These are phyloP conservation scores for Helenozyma baotianmanensis DNA, from an alignment of 805 yeast species.

Conservation along the genomic window DNA sequence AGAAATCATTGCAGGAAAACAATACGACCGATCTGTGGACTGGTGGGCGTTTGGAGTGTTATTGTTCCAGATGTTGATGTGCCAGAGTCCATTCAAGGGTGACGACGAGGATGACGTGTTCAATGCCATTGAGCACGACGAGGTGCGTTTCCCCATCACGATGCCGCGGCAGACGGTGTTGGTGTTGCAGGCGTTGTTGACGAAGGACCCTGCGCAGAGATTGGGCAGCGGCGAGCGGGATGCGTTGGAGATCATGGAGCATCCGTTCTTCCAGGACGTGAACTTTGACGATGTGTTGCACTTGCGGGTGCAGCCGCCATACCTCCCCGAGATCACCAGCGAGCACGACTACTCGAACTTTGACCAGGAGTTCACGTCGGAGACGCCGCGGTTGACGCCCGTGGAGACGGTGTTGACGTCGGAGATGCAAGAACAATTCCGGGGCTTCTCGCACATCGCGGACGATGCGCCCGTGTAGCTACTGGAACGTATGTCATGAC, in stretches of 20 bases:
- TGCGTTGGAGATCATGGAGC: conserved; percentile 92
- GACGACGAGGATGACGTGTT: conserved; percentile 96
- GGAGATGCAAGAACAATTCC: conserved; percentile 90
- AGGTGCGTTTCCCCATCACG: conserved; percentile 92
- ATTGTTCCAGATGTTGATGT: conserved; percentile 90
- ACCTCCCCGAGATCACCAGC: conserved; percentile 77
- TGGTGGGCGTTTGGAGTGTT: conserved; percentile 99
- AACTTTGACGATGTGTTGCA: conserved; percentile 81
- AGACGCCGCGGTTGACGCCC: conserved; percentile 92
- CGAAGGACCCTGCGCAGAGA: conserved; percentile 82
- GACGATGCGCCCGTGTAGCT: conserved; percentile 45
- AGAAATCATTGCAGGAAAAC: conserved; percentile 89
- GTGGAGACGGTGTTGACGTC: conserved; percentile 83
- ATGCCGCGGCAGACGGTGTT: conserved; percentile 97
- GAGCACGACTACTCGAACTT: conserved; percentile 91
- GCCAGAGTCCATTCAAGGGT: conserved; percentile 96
- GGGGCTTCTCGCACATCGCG: conserved; percentile 89
- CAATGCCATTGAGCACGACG: conserved; percentile 94
- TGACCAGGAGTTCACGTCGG: conserved; percentile 91
- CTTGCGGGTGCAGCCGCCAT: conserved; percentile 79
- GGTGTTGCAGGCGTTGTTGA: conserved; percentile 81
- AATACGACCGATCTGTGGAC: conserved; percentile 90
- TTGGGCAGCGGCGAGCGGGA: conserved; percentile 85
- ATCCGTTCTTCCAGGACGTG: conserved; percentile 87
- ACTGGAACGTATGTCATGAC: no score